Percentiles rank a stretch among this genome's conserved stretches.
Conservation (phyloP, 192 early-diverging fungal species). For the Nowakowskiella sp. region DNA sequence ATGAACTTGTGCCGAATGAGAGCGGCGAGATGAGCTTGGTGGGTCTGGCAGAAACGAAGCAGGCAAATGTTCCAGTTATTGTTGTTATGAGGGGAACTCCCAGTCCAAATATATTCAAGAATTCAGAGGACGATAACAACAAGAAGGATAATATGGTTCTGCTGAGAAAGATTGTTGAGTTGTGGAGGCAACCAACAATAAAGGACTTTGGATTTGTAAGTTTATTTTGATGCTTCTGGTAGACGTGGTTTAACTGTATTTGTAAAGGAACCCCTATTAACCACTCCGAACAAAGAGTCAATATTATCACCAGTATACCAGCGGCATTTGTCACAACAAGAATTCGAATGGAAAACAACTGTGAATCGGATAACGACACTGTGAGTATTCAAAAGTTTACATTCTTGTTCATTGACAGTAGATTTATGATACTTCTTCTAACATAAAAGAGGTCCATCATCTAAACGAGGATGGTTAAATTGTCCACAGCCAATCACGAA, state of each 20-base stretch:
- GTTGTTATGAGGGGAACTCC: neutral
- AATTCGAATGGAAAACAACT: too few relatives aligned
- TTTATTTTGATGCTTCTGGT: neutral
- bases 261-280: too few relatives aligned
- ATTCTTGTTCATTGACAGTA: too few relatives aligned
- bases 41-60: neutral
- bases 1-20: neutral
- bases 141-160: neutral
- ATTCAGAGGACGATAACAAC: too few relatives aligned
- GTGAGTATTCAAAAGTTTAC: too few relatives aligned
- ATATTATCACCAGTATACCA: too few relatives aligned
- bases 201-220: neutral
- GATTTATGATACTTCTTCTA: too few relatives aligned
- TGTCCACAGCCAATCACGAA: constrained; percentile 31
- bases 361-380: too few relatives aligned
- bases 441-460: neutral
- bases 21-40: constrained; percentile 7
- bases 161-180: constrained; percentile 15
- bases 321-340: too few relatives aligned
- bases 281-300: too few relatives aligned
- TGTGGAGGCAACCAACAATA: constrained; percentile 13
- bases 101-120: too few relatives aligned
- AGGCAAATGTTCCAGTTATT: too few relatives aligned
- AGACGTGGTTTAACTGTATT: neutral
- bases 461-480: constrained; percentile 1